phyloP scores from a whole-genome alignment of 495 filamentous ascomycete species.

The Neurospora sp. region DNA sequence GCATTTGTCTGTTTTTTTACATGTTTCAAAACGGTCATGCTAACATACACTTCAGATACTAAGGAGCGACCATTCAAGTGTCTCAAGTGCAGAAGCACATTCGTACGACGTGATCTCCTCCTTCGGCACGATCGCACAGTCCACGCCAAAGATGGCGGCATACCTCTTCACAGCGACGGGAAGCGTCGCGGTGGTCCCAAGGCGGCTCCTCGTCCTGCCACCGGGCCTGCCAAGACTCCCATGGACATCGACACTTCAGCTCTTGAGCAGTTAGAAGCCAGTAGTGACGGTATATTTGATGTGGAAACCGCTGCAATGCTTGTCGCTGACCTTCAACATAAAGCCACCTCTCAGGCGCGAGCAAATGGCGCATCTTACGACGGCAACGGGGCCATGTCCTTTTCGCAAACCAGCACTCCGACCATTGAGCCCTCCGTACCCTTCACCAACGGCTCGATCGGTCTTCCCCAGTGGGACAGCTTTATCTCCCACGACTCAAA shows the following conservation, averaged over 20 bases:
- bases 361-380: conserved; percentile 48
- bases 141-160: conserved; percentile 95
- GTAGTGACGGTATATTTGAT: conserved; percentile 90
- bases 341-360: conserved; percentile 77
- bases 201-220: conserved; percentile 45
- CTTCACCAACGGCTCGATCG: conserved; percentile 63
- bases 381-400: conserved; percentile 58
- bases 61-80: conserved; percentile 99
- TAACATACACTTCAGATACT: conserved; percentile 54
- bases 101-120: conserved; percentile 91
- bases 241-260: conserved; percentile 80
- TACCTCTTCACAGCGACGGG: conserved; percentile 87
- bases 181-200: conserved; percentile 75
- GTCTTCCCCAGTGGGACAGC: conserved; percentile 80
- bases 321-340: conserved; percentile 97
- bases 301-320: conserved; percentile 98
- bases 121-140: conserved; percentile 97
- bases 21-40: not conserved
- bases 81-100: conserved; percentile 94
- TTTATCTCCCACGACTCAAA: conserved; percentile 63
- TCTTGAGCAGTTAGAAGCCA: conserved; percentile 89
- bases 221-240: conserved; percentile 66
- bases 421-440: conserved; percentile 61
- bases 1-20: not conserved
- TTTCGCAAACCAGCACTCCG: conserved; percentile 57